phyloP scores from a whole-genome alignment of 208 protist genomes.

The Trypanosoma caninum region DNA sequence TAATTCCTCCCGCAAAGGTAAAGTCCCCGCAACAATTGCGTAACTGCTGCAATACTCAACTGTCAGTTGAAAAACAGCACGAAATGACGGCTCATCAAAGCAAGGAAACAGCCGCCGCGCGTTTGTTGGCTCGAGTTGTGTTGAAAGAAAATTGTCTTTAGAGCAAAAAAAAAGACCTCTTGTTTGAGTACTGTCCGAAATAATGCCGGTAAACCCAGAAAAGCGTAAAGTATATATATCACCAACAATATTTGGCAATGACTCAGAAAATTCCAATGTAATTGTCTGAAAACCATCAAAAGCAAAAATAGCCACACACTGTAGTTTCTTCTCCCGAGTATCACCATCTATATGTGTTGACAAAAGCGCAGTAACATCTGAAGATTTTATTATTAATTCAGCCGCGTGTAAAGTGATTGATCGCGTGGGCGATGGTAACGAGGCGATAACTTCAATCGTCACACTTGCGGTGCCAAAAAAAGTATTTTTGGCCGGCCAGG shows the following conservation, averaged over 20 bases:
- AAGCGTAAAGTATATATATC: conserved; percentile 35
- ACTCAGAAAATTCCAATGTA: conserved; percentile 29
- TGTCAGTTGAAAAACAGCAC: conserved; percentile 51
- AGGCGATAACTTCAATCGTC: conserved; percentile 23
- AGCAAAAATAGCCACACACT: conserved; percentile 15
- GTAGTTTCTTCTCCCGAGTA: not conserved
- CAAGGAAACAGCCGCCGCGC: conserved; percentile 60
- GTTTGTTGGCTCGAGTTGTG: conserved; percentile 62
- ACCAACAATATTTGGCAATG: conserved; percentile 31
- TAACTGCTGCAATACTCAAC: conserved; percentile 30
- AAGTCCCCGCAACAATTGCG: conserved; percentile 51
- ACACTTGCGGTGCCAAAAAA: conserved; percentile 33
- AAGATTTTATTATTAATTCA: conserved; percentile 18
- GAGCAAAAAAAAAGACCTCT: conserved; percentile 41
- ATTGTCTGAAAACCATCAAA: conserved; percentile 32
- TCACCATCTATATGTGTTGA: not conserved
- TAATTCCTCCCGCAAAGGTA: conserved; percentile 29
- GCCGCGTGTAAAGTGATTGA: conserved; percentile 44
- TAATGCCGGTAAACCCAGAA: conserved; percentile 34
- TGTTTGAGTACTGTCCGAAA: conserved; percentile 15
- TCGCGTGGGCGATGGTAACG: conserved; percentile 9
- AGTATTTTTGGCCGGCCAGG: conserved; percentile 6
- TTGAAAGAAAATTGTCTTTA: conserved; percentile 37
- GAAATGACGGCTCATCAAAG: conserved; percentile 67
- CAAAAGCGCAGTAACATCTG: conserved; percentile 12